These are phyloP conservation scores for Immersiporthe knoxdaviesiana DNA, from an alignment of 2,329 filamentous ascomycete genomes.

Conservation along the genomic window DNA sequence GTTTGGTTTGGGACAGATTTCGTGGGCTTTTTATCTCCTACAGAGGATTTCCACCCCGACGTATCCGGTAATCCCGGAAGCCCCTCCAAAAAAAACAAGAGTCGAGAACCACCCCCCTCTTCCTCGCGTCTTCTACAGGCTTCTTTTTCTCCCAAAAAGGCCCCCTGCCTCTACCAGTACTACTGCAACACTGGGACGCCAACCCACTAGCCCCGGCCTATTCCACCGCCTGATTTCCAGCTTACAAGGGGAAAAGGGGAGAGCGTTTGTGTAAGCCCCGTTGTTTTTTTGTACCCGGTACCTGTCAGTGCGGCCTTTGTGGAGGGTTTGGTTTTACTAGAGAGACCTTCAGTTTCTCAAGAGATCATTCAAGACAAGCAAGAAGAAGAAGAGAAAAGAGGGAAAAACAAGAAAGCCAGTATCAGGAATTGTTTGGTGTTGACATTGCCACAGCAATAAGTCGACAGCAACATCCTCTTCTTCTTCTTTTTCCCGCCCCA, in stretches of 20 bases:
- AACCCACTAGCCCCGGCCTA: slow-evolving; percentile 16
- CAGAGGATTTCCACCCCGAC: slow-evolving; percentile 10
- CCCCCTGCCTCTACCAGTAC: slow-evolving; percentile 24
- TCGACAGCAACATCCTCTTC: not conserved
- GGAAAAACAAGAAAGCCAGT: too few relatives aligned
- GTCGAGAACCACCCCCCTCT: slow-evolving; percentile 11
- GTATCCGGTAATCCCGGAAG: slow-evolving; percentile 3
- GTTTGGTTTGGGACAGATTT: not conserved
- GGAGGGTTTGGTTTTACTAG: not conserved
- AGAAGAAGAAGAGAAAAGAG: too few relatives aligned
- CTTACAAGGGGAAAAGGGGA: slow-evolving; percentile 15
- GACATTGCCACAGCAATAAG: not conserved
- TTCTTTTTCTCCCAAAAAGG: slow-evolving; percentile 10
- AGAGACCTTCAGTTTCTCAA: not conserved
- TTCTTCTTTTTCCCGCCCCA: too few relatives aligned
- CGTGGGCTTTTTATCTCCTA: not conserved
- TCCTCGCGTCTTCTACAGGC: not conserved
- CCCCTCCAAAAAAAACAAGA: not conserved
- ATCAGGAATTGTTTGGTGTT: not conserved
- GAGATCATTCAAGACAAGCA: slow-evolving; percentile 7
- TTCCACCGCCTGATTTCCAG: slow-evolving; percentile 17
- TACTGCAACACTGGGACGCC: not conserved
- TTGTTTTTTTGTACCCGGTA: slow-evolving; percentile 14
- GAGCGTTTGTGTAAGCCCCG: not conserved
- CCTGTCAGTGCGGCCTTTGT: not conserved